Conservation (phyloP, 345 rosid species). For the Passiflora organensis region DNA sequence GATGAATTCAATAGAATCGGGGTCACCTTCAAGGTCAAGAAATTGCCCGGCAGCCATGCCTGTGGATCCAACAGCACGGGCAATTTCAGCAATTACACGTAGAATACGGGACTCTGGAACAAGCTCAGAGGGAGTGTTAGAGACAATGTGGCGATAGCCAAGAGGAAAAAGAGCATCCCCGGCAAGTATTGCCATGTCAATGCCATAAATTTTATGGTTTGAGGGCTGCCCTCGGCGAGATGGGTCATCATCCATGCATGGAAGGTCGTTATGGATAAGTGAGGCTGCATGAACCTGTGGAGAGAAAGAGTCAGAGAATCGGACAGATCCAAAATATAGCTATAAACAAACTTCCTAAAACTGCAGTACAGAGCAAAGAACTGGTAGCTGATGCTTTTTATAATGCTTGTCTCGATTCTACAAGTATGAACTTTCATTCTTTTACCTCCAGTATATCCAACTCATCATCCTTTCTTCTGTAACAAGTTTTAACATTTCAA, state of each 20-base stretch:
- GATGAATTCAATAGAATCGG: slow-evolving; percentile 48
- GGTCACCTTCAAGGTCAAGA: slow-evolving; percentile 76
- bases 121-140: slow-evolving; percentile 57
- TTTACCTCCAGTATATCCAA: no score
- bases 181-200: slow-evolving; percentile 86
- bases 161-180: slow-evolving; percentile 98
- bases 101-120: slow-evolving; percentile 63
- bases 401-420: no score
- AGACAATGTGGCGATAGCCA: slow-evolving; percentile 82
- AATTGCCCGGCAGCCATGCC: slow-evolving; percentile 99
- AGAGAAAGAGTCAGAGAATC: neutral
- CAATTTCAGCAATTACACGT: slow-evolving; percentile 78
- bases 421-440: no score
- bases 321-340: no score
- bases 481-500: no score
- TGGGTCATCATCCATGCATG: slow-evolving; percentile 89
- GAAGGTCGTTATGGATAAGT: slow-evolving; percentile 88
- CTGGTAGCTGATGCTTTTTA: no score
- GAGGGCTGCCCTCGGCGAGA: slow-evolving; percentile 86
- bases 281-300: slow-evolving; percentile 83
- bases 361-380: no score
- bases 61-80: slow-evolving; percentile 83
- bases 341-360: no score
- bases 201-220: slow-evolving; percentile 68
- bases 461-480: no score